These are phyloP conservation scores for Fallopia convolvulus DNA, from an alignment of 148 eudicot species.

Conservation along the genomic window DNA sequence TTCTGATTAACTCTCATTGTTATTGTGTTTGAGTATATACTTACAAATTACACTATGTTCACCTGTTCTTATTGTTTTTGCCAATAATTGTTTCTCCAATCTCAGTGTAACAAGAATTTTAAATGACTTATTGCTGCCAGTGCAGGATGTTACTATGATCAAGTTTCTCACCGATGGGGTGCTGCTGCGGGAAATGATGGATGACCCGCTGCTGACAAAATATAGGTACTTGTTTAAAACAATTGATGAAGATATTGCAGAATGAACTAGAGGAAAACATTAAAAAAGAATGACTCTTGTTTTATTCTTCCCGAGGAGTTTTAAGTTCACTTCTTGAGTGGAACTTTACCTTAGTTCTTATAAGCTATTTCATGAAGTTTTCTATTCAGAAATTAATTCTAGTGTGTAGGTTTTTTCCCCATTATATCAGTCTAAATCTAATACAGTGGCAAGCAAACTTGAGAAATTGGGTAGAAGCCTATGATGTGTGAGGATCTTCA, in stretches of 20 bases:
- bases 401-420: background rate
- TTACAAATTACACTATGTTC: background rate
- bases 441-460: background rate
- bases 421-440: background rate
- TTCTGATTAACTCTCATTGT: background rate
- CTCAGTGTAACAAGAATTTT: background rate
- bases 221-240: conserved; percentile 45
- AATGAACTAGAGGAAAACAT: background rate
- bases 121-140: conserved; percentile 33
- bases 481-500: background rate
- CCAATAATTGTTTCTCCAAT: background rate
- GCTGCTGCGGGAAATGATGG: conserved; percentile 96
- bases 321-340: background rate
- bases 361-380: background rate
- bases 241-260: background rate
- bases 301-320: background rate
- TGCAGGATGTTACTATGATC: conserved; percentile 75
- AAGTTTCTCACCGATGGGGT: conserved; percentile 98
- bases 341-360: background rate
- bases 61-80: background rate
- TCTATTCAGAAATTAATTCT: background rate
- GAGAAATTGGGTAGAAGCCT: background rate
- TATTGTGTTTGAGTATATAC: background rate
- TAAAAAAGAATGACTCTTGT: background rate
- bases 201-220: conserved; percentile 87